phyloP scores from a whole-genome alignment of 2,329 filamentous ascomycete genomes.

The Fusarium stilboides region DNA sequence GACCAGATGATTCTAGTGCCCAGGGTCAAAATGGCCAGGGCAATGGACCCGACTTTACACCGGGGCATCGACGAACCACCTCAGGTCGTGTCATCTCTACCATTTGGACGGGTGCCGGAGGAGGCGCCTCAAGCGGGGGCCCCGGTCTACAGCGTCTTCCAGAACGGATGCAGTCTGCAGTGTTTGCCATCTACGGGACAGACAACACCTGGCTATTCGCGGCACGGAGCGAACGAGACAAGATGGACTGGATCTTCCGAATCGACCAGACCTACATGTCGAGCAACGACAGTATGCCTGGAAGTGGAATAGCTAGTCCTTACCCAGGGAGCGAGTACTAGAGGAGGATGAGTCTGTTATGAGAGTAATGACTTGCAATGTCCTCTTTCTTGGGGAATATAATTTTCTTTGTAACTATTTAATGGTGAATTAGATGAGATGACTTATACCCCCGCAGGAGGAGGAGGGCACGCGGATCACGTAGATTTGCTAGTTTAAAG shows the following conservation, averaged over 20 bases:
- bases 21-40: slow-evolving; percentile 54
- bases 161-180: slow-evolving; percentile 75
- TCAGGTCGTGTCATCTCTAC: slow-evolving; percentile 70
- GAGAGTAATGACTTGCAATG: slow-evolving; percentile 51
- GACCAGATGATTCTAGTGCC: slow-evolving; percentile 57
- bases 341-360: slow-evolving; percentile 26
- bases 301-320: slow-evolving; percentile 57
- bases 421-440: slow-evolving; percentile 52
- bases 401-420: slow-evolving; percentile 50
- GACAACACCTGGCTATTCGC: slow-evolving; percentile 97
- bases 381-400: slow-evolving; percentile 45
- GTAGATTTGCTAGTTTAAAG: slow-evolving; percentile 38
- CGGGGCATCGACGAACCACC: slow-evolving; percentile 64
- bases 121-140: slow-evolving; percentile 47
- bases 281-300: slow-evolving; percentile 59
- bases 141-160: slow-evolving; percentile 67
- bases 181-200: slow-evolving; percentile 95
- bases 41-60: slow-evolving; percentile 57
- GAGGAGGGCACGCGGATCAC: slow-evolving; percentile 45
- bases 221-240: slow-evolving; percentile 88
- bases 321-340: slow-evolving; percentile 53
- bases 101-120: slow-evolving; percentile 67
- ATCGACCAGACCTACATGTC: slow-evolving; percentile 85
- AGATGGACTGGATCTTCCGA: slow-evolving; percentile 96
- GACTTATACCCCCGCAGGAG: slow-evolving; percentile 51